phyloP scores from a whole-genome alignment of 768 basidiomycete genomes.

The Gautieria morchelliformis region DNA sequence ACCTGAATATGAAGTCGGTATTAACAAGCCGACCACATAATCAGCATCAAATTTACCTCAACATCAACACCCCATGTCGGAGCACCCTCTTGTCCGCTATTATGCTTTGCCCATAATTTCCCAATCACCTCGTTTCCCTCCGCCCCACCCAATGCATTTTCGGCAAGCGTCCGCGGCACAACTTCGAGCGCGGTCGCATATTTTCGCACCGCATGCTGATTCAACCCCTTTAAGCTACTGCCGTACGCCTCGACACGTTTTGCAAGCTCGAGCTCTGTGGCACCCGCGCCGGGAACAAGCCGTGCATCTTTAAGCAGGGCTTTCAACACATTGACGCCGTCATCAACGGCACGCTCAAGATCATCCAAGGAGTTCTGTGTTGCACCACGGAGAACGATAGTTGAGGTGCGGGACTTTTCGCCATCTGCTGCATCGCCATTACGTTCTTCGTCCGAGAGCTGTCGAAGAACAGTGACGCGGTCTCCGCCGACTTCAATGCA shows the following conservation, averaged over 20 bases:
- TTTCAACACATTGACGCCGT: conserved; percentile 95
- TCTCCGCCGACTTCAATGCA: conserved; percentile 95
- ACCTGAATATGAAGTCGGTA: conserved; percentile 32
- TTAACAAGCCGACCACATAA: background rate
- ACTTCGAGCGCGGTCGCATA: conserved; percentile 89
- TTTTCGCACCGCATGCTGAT: conserved; percentile 88
- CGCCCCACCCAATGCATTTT: conserved; percentile 87
- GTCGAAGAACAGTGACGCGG: conserved; percentile 92
- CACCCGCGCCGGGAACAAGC: conserved; percentile 89
- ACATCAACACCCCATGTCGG: conserved; percentile 81
- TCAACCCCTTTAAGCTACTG: conserved; percentile 76
- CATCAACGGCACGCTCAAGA: conserved; percentile 91
- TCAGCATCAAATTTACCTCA: conserved; percentile 43
- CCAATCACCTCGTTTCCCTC: conserved; percentile 91
- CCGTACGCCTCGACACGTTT: conserved; percentile 79
- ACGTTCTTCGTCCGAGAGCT: conserved; percentile 53
- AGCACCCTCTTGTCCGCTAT: conserved; percentile 47
- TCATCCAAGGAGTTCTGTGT: conserved; percentile 93
- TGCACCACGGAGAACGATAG: conserved; percentile 91
- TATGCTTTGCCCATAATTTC: conserved; percentile 84
- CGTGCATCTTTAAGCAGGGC: conserved; percentile 81
- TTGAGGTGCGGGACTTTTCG: conserved; percentile 83
- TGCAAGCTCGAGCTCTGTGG: conserved; percentile 89
- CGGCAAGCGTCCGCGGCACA: conserved; percentile 83
- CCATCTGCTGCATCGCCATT: conserved; percentile 33